These are phyloP conservation scores for Olyra latifolia DNA, from an alignment of 176 grass and related monocot genomes.

Conservation along the genomic window DNA sequence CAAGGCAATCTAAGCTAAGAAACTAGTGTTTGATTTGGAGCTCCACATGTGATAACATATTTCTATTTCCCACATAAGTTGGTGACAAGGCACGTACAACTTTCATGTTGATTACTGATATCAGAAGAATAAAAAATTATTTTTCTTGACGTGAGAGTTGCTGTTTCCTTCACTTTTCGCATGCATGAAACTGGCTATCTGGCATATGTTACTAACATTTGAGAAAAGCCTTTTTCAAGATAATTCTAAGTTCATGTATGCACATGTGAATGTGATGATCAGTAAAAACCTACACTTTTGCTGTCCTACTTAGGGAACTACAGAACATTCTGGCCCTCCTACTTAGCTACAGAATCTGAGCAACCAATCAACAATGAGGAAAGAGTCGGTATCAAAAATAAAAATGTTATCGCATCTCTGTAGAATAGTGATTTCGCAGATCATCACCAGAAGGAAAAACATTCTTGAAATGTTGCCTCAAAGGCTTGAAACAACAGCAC, in stretches of 20 bases:
- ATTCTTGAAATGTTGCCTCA: neutral
- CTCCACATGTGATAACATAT: neutral
- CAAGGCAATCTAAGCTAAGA: neutral
- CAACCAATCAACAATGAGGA: neutral
- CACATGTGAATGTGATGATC: neutral
- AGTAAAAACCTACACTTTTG: conserved; percentile 1
- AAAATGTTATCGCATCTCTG: neutral
- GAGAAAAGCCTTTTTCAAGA: neutral
- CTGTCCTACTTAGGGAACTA: neutral
- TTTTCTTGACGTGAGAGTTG: neutral
- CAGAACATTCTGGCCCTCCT: neutral
- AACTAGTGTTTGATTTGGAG: neutral
- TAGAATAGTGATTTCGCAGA: neutral
- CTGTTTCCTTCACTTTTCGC: neutral
- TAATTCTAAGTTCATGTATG: neutral
- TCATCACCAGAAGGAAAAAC: neutral
- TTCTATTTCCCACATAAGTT: conserved; percentile 20
- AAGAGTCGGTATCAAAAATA: neutral
- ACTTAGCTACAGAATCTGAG: conserved; percentile 3
- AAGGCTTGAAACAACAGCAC: neutral
- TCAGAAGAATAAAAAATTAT: neutral
- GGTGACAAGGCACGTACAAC: neutral
- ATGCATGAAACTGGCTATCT: neutral
- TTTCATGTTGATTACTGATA: neutral
- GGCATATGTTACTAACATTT: conserved; percentile 4